These are phyloP conservation scores for Saturnispora sekii DNA, from an alignment of 805 yeast genomes.

Conservation along the genomic window DNA sequence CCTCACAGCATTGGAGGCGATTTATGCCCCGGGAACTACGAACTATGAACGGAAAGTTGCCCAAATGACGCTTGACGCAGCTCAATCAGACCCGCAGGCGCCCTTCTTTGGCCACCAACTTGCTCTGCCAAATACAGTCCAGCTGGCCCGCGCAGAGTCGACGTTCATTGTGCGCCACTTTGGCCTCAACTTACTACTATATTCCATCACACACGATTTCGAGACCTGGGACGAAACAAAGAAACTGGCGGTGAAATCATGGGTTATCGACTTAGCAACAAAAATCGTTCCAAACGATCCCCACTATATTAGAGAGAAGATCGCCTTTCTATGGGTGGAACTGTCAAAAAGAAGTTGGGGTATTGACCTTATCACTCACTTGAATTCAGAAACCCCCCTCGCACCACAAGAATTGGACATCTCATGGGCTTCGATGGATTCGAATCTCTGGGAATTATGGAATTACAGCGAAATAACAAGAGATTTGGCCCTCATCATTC, in stretches of 20 bases:
- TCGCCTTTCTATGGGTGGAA: conserved; percentile 86
- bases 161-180: conserved; percentile 75
- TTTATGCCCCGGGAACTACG: conserved; percentile 56
- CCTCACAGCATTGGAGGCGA: conserved; percentile 63
- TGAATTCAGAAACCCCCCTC: not conserved
- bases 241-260: conserved; percentile 59
- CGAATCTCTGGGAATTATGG: conserved; percentile 70
- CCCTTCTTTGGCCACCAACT: conserved; percentile 91
- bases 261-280: conserved; percentile 74
- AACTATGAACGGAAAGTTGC: conserved; percentile 49
- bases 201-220: conserved; percentile 54
- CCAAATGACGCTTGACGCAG: conserved; percentile 58
- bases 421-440: conserved; percentile 88
- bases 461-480: conserved; percentile 49
- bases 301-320: conserved; percentile 79
- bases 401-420: conserved; percentile 35
- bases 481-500: conserved; percentile 67
- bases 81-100: conserved; percentile 70
- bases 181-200: conserved; percentile 73
- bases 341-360: conserved; percentile 93
- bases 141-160: conserved; percentile 19
- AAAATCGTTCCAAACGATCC: conserved; percentile 62
- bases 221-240: conserved; percentile 46
- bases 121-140: conserved; percentile 41
- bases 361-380: conserved; percentile 34